phyloP scores from a whole-genome alignment of 2,329 filamentous ascomycete species.

The Zasmidium angulare region DNA sequence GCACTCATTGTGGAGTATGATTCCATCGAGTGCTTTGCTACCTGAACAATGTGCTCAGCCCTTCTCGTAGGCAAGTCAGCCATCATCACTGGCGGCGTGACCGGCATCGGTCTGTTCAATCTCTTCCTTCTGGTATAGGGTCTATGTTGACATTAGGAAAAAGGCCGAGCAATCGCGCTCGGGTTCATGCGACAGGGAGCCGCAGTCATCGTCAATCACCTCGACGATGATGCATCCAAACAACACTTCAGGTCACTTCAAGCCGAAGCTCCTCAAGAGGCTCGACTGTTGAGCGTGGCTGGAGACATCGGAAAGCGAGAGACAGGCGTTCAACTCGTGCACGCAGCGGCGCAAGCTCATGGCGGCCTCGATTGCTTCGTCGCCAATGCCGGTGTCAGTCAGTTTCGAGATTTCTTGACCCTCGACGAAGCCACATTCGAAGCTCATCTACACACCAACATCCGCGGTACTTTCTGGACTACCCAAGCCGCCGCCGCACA shows the following conservation, averaged over 20 bases:
- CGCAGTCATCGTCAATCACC: slow-evolving; percentile 76
- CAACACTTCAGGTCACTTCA: slow-evolving; percentile 50
- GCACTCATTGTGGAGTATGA: too few relatives aligned
- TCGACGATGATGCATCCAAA: slow-evolving; percentile 55
- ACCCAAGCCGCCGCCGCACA: slow-evolving; percentile 81
- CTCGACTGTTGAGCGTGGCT: slow-evolving; percentile 61
- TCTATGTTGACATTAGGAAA: too few relatives aligned
- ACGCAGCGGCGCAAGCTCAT: slow-evolving; percentile 61
- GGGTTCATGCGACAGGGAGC: slow-evolving; percentile 76
- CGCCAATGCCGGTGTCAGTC: slow-evolving; percentile 86
- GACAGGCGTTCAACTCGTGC: slow-evolving; percentile 68
- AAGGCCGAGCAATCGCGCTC: slow-evolving; percentile 76
- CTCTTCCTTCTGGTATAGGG: too few relatives aligned
- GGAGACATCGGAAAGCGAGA: slow-evolving; percentile 76
- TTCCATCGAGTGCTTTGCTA: too few relatives aligned
- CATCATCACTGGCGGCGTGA: slow-evolving; percentile 82
- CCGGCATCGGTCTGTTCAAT: slow-evolving; percentile 89
- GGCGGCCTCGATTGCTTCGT: slow-evolving; percentile 67
- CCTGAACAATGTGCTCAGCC: too few relatives aligned
- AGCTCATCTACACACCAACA: slow-evolving; percentile 73
- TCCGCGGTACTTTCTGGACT: slow-evolving; percentile 80
- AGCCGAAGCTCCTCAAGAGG: slow-evolving; percentile 36
- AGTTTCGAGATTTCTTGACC: slow-evolving; percentile 85
- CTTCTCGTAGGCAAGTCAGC: slow-evolving; percentile 67
- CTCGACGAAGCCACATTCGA: slow-evolving; percentile 67